A percentile compares a stretch with the other conserved stretches of the same genome.
Evolutionary conservation across 352 stramenopile species (phyloP).

Genomic region (Aphanomyces euteiches): DNA sequence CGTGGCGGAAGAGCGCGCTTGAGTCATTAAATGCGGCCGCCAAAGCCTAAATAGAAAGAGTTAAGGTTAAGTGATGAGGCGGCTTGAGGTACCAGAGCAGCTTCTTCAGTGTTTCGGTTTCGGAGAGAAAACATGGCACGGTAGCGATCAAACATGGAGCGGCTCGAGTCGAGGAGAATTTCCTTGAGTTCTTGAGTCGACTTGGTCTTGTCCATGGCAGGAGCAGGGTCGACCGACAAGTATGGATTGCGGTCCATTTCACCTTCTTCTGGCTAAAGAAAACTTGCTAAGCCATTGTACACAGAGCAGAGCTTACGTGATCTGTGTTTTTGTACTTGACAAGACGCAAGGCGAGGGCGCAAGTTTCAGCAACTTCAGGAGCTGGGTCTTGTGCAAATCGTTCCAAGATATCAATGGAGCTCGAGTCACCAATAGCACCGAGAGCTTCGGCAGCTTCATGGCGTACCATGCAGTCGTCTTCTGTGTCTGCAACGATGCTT

Average conservation of each 20-base stretch:
- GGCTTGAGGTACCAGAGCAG: constrained; percentile 45
- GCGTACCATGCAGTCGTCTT: constrained; percentile 90
- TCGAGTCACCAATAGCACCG: constrained; percentile 89
- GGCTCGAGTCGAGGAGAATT: constrained; percentile 80
- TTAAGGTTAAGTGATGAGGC: not conserved
- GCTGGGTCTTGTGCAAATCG: constrained; percentile 68
- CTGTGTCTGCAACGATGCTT: constrained; percentile 72
- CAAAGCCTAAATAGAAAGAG: constrained; percentile 40
- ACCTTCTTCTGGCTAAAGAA: constrained; percentile 35
- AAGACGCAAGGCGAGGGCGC: constrained; percentile 87
- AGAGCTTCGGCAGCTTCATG: constrained; percentile 95
- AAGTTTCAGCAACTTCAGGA: constrained; percentile 94
- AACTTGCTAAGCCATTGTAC: no score
- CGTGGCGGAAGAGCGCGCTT: constrained; percentile 86
- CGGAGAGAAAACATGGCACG: constrained; percentile 98
- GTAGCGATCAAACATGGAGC: constrained; percentile 91
- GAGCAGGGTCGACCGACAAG: constrained; percentile 94
- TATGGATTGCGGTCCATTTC: constrained; percentile 88
- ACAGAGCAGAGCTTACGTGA: not conserved
- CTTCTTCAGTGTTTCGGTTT: constrained; percentile 91
- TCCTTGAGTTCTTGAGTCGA: constrained; percentile 73
- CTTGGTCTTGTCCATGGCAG: constrained; percentile 71
- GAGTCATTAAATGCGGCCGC: constrained; percentile 65
- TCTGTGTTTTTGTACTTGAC: constrained; percentile 86
- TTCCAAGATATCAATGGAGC: constrained; percentile 83